These are phyloP conservation scores for Thraustochytrium striatum DNA, from an alignment of 352 stramenopile genomes.

Conservation along the genomic window DNA sequence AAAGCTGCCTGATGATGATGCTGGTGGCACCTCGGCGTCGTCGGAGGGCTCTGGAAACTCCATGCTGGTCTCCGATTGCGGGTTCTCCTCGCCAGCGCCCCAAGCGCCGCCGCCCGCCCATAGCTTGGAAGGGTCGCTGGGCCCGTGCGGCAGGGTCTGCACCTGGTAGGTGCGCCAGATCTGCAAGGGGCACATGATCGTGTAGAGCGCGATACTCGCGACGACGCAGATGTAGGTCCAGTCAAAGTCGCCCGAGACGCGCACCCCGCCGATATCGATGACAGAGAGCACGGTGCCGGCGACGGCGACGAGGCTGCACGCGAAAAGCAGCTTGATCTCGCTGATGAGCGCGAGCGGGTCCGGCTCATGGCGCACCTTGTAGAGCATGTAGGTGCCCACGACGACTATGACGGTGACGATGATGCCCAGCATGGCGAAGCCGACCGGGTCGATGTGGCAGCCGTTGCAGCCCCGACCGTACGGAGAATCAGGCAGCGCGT, in stretches of 20 bases:
- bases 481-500: not conserved
- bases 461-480: not conserved
- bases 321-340: not conserved
- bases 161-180: not conserved
- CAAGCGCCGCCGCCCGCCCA: too few species aligned
- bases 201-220: not conserved
- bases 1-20: too few species aligned
- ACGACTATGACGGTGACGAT: not conserved
- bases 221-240: slow-evolving; percentile 6
- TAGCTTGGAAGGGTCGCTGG: too few species aligned
- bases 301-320: not conserved
- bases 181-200: not conserved
- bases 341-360: slow-evolving; percentile 1
- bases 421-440: not conserved
- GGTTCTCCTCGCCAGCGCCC: not conserved
- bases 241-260: slow-evolving; percentile 5
- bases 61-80: not conserved
- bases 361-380: not conserved
- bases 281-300: not conserved
- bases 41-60: too few species aligned
- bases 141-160: not conserved
- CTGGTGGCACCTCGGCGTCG: too few species aligned
- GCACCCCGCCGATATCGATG: not conserved
- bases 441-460: not conserved
- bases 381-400: not conserved